These are phyloP conservation scores for Zizania palustris DNA, from an alignment of 202 grass and related monocot genomes.

Conservation along the genomic window DNA sequence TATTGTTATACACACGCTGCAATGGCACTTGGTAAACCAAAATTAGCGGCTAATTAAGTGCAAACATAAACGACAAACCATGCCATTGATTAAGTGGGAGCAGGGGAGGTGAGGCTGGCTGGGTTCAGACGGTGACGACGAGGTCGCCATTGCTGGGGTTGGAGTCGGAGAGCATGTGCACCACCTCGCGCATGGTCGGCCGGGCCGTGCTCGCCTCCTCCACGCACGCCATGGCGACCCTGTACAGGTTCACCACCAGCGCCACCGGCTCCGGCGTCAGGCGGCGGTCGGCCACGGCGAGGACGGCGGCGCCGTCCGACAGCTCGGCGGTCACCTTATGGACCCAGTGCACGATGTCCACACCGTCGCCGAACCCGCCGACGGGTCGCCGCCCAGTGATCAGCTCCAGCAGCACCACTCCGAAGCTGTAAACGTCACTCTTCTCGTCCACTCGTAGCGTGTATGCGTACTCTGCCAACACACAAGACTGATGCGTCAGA, in stretches of 20 bases:
- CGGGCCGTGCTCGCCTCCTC: constrained; percentile 71
- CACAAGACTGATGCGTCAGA: not conserved
- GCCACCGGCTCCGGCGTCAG: constrained; percentile 48
- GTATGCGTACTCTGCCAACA: constrained; percentile 68
- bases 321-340: constrained; percentile 67
- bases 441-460: constrained; percentile 86
- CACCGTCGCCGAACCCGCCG: constrained; percentile 80
- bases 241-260: constrained; percentile 65
- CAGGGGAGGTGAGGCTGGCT: not conserved
- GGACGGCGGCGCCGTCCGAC: constrained; percentile 36
- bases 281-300: constrained; percentile 63
- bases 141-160: constrained; percentile 35
- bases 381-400: constrained; percentile 76
- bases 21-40: constrained; percentile 10
- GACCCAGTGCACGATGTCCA: constrained; percentile 90
- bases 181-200: constrained; percentile 89
- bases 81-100: no score
- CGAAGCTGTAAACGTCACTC: constrained; percentile 75
- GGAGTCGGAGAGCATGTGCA: constrained; percentile 75
- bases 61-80: not conserved
- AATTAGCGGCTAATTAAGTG: not conserved
- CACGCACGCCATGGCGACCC: constrained; percentile 79
- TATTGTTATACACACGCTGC: not conserved
- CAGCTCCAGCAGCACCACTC: constrained; percentile 76
- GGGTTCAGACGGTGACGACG: constrained; percentile 48